These are phyloP conservation scores for Chrysoporthe austroafricana DNA, from an alignment of 2,329 filamentous ascomycete species.

Conservation along the genomic window DNA sequence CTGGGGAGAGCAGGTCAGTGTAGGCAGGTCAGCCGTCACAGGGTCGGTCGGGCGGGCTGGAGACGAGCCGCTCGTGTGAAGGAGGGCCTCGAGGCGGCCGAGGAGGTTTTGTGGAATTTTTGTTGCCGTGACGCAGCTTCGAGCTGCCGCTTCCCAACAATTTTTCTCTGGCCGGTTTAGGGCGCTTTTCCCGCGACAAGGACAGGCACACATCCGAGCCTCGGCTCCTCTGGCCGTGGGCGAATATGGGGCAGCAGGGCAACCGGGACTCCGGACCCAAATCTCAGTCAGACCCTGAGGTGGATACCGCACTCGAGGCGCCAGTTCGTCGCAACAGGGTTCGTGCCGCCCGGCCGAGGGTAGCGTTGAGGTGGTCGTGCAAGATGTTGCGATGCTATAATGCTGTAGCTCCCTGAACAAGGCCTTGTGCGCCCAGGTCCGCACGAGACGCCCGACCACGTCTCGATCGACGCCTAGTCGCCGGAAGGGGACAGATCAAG, in stretches of 20 bases:
- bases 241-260: not conserved
- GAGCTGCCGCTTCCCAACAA: slow-evolving; percentile 10
- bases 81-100: not conserved
- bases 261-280: not conserved
- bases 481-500: too few species aligned
- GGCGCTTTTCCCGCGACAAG: slow-evolving; percentile 11
- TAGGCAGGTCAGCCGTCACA: not conserved
- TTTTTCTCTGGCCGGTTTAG: slow-evolving; percentile 10
- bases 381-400: not conserved
- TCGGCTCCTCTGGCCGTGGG: slow-evolving; percentile 5
- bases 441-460: too few species aligned
- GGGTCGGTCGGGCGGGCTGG: not conserved
- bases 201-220: slow-evolving; percentile 11
- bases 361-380: not conserved
- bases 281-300: not conserved
- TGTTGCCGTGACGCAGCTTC: slow-evolving; percentile 12
- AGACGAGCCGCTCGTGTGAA: not conserved
- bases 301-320: too few species aligned
- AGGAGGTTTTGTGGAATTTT: not conserved
- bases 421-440: not conserved
- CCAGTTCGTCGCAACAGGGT: not conserved
- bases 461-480: too few species aligned
- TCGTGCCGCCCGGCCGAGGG: not conserved
- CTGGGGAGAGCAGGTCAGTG: not conserved
- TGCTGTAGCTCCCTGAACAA: not conserved